Evolutionary conservation across 129 eudicot species (phyloP), one percentile per base, ranked within the genome.

Genomic region (Flaveria robusta): DNA sequence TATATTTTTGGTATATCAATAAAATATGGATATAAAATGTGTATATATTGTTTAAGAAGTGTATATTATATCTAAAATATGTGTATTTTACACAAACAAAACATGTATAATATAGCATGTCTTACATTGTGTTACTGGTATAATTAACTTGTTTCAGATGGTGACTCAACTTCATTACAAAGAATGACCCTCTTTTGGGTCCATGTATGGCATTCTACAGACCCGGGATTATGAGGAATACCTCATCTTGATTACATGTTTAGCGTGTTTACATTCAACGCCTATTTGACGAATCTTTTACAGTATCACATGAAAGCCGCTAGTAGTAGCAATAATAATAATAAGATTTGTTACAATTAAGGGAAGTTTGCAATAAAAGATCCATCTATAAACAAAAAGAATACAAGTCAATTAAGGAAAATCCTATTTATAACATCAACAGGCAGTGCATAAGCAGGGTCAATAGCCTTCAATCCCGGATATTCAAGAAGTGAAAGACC

Each of bases 361-460:
- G 6, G 1, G 16, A 52, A 1, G 9, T 6, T 27, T 1, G 0
- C 64, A 9, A 56, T 15, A 62, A 27, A 18, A 60, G 23, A 45
- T 59, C 27, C 34, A 72, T 43, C 55, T 74, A 67, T 67, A 37
- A 77, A 55, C 29, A 56, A 56, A n/a, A n/a, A 19, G 1, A 39
- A 68, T 13, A 45, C 54, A 47, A 2, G 43, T 72, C 64, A 80
- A 62, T 76, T n/a, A 72, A 62, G 78, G 43, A 92, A 78, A 77
- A 93, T 82, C 85, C 85, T 86, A 66, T 93, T 87, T 8, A 93
- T 83, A 14, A 90, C 88, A 52, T 93, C 98, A 74, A 90, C 89
- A 2, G 98, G 98, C 84, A 93, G 75, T 3, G 96, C 96, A 72
- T 93, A 90, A 76, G 95, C 96, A 1, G 98, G 97, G 81, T 93